A percentile compares a stretch with the other conserved stretches of the same genome.
Conservation (phyloP, 2,329 filamentous ascomycete genomes). For the Polychaeton citri region DNA sequence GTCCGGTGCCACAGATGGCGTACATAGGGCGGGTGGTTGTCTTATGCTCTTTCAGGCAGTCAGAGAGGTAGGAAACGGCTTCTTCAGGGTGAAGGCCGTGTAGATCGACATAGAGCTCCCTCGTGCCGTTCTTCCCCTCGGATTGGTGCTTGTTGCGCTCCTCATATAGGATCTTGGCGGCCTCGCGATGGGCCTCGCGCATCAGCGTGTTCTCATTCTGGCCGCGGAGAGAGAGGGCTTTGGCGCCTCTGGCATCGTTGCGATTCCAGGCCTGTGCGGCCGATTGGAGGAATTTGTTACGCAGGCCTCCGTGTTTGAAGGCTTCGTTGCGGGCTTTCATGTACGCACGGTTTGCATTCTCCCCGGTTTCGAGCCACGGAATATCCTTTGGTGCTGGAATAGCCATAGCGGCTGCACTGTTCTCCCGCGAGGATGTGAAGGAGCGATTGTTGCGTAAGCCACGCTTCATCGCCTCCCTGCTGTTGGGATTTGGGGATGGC, state of each 20-base stretch:
- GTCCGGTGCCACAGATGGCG: constrained; percentile 90
- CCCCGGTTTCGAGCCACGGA: constrained; percentile 90
- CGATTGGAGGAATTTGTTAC: constrained; percentile 95
- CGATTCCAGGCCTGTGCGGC: constrained; percentile 98
- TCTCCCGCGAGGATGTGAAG: constrained; percentile 51
- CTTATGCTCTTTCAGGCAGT: constrained; percentile 71
- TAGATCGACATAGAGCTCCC: constrained; percentile 86
- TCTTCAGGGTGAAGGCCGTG: constrained; percentile 98
- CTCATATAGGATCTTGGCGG: constrained; percentile 82
- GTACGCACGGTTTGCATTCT: constrained; percentile 82
- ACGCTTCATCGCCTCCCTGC: constrained; percentile 38
- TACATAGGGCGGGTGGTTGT: constrained; percentile 65
- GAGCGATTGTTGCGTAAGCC: constrained; percentile 53
- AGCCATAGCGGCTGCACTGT: constrained; percentile 66
- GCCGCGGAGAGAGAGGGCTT: constrained; percentile 82
- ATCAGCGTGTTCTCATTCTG: constrained; percentile 96
- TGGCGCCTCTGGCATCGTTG: constrained; percentile 90
- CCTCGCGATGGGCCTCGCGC: constrained; percentile 92
- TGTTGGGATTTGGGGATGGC: constrained; percentile 41
- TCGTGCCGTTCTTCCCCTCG: constrained; percentile 18
- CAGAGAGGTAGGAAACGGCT: constrained; percentile 85
- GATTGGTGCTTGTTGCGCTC: constrained; percentile 66
- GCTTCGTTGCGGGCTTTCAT: constrained; percentile 90
- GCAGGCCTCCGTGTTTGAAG: constrained; percentile 89
- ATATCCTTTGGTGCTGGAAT: constrained; percentile 85